phyloP scores from a whole-genome alignment of 352 stramenopile species.

The Phytophthora colocasiae region DNA sequence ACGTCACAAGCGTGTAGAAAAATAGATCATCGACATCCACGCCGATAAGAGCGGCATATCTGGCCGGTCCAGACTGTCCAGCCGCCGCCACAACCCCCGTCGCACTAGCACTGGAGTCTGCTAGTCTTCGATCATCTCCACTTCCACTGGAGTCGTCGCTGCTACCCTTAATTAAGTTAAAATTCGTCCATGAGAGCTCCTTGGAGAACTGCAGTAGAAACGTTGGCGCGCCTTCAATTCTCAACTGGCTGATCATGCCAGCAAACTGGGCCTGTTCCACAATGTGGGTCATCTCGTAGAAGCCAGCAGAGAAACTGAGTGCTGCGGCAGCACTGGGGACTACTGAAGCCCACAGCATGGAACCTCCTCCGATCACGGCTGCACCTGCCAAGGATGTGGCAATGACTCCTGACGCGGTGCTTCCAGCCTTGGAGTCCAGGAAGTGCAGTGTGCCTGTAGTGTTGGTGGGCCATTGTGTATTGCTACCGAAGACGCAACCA shows the following conservation, averaged over 20 bases:
- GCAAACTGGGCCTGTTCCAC: constrained; percentile 89
- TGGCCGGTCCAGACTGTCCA: constrained; percentile 65
- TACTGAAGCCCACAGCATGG: constrained; percentile 78
- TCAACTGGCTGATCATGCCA: constrained; percentile 83
- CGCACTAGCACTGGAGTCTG: constrained; percentile 40
- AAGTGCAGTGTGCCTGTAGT: constrained; percentile 73
- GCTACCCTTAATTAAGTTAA: constrained; percentile 76
- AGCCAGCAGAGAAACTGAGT: constrained; percentile 69
- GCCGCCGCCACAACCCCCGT: constrained; percentile 32
- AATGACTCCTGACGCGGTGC: constrained; percentile 68
- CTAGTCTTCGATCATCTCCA: constrained; percentile 34
- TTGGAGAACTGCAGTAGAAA: constrained; percentile 88
- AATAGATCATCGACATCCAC: constrained; percentile 74
- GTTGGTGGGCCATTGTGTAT: constrained; percentile 84
- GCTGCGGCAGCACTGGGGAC: constrained; percentile 68
- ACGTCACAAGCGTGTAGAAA: constrained; percentile 81
- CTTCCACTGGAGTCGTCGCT: constrained; percentile 17
- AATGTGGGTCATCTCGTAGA: constrained; percentile 90
- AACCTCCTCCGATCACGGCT: constrained; percentile 54
- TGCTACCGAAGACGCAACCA: constrained; percentile 85
- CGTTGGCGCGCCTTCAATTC: constrained; percentile 71
- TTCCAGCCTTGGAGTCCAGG: constrained; percentile 73
- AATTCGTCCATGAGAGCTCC: constrained; percentile 87
- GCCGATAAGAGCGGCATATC: constrained; percentile 75
- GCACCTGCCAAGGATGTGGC: constrained; percentile 69